These are phyloP conservation scores for Biscogniauxia marginata DNA, from an alignment of 2,329 filamentous ascomycete species.

Conservation along the genomic window DNA sequence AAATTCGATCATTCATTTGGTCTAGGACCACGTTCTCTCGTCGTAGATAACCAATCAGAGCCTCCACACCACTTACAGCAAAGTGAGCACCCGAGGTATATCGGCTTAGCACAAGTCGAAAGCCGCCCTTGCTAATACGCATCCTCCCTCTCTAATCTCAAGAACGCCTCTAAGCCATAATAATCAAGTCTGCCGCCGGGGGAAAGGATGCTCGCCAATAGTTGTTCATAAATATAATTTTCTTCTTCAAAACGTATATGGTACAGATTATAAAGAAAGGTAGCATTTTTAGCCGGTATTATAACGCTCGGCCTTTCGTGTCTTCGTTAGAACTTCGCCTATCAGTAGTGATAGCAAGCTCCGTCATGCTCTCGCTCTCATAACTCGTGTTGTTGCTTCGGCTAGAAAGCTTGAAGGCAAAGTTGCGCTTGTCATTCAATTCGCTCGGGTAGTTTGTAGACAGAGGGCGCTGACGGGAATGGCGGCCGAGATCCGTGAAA, in stretches of 20 bases:
- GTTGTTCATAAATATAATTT: neutral
- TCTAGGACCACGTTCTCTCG: neutral
- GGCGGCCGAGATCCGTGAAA: slow-evolving; percentile 36
- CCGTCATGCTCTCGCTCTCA: slow-evolving; percentile 52
- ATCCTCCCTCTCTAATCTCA: neutral
- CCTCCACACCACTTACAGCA: neutral
- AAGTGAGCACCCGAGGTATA: slow-evolving; percentile 8
- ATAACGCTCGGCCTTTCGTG: slow-evolving; percentile 4
- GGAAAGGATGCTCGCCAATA: neutral
- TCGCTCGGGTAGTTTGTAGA: slow-evolving; percentile 20
- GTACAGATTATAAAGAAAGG: neutral
- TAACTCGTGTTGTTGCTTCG: slow-evolving; percentile 36
- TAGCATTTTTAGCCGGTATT: neutral
- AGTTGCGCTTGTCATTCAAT: slow-evolving; percentile 21
- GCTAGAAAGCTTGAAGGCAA: slow-evolving; percentile 34
- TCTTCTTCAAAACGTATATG: neutral
- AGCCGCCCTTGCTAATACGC: neutral
- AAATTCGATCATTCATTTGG: neutral
- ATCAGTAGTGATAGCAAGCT: slow-evolving; percentile 40
- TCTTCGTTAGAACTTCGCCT: slow-evolving; percentile 37
- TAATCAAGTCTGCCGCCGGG: neutral
- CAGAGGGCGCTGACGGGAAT: slow-evolving; percentile 22
- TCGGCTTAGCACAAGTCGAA: neutral
- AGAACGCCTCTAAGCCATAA: neutral
- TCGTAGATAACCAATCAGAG: neutral